Base-by-base conservation (phyloP, 2,329 filamentous ascomycete species). In the Diaporthe sp. region DNA sequence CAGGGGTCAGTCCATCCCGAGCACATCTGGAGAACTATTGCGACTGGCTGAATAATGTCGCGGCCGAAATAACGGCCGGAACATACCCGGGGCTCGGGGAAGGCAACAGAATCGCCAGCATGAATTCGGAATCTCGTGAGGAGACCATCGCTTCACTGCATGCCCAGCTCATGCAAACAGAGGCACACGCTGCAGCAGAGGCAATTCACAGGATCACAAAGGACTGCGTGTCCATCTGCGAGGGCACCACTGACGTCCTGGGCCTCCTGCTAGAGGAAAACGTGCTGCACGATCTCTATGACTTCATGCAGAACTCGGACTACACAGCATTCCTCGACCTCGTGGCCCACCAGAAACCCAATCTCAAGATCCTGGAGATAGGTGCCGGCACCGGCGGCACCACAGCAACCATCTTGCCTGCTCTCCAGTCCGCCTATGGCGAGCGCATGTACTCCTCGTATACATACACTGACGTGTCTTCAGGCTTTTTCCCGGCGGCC, bases 331-430 rank as follows among this genome's bases (percentile, higher is more conserved):
- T 53, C 50, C 37, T 70, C 32, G 30, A 32, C 35, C 51, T 47
- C 2, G 53, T 78, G 3, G 76, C 76, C 6, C 78, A 83, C 75
- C 79, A 80, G 61, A 80, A 80, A n/a, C 80, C 82, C 1, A 76
- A 76, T 25, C 74, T 84, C 66, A 76, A 77, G 4, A 79, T 84
- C 47, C 79, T 85, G 4, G 83, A 85, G 75, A 79, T 85, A 27
- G 83, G 83, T 7, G 81, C 79, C 9, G 83, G 82, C 3, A 84
- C 80, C 0, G 82, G 82, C 4, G 79, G 79, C 3, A 78, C 81
- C 6, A 84, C 83, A 0, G 63, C 72, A 4, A 65, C 74, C 0
- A 61, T 79, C 50, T 27, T 83, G 12, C 72, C 58, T 7, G 71
- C 75, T 44, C 71, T 76, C 7, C 30, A 37, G 19, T 55, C 47